Base-by-base conservation (phyloP, 1,284 basidiomycete species). In the Trichosporon sp. region DNA sequence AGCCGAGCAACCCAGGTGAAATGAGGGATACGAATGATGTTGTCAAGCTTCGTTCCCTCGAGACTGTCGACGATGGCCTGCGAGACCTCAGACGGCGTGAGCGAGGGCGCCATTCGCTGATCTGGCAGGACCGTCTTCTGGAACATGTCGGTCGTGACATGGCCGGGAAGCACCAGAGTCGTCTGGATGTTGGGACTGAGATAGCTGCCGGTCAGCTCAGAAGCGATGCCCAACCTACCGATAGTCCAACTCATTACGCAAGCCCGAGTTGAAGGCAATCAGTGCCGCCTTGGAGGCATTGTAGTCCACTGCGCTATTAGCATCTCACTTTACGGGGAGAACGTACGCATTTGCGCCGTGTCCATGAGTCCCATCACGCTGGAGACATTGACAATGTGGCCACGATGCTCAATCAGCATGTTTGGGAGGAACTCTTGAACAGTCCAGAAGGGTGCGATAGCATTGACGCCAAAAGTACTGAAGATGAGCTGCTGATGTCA, bases 371-470 rank as follows among this genome's bases (percentile, higher is more conserved):
- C 89, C 78, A 92, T 82, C 4, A 91, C 85, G 16, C 92, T 95
- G 7, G 90, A 84, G 54, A 95, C 76, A n/a, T 89, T 90, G 63
- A 95, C 90, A 68, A 99, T 87, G 75, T 99, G 95, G 0, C 95
- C 95, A 1, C 80, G 79, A 52, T 89, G 89, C 32, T 81, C 81
- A 70, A 86, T 85, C 57, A 98, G 84, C 88, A 99, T 90, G 37
- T 84, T 84, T 1, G 95, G 95, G n/a, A 99, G 83, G 84, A 98
- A 96, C 1, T 90, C 89, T 74, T 95, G 93, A 49, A 95, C 78
- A 3, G 87, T 89, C 88, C 91, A 96, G 77, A 92, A 97, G 74
- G 95, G 91, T 2, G 91, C 86, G 0, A 96, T 80, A 1, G 89
- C 88, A 75, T 99, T 98, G 62, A 93, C 89, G 27, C 86, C 86